Percentiles rank a stretch among this genome's conserved stretches.
phyloP scores from a whole-genome alignment of 1,139 yeast genomes.

The Sugiyamaella xylanicola region DNA sequence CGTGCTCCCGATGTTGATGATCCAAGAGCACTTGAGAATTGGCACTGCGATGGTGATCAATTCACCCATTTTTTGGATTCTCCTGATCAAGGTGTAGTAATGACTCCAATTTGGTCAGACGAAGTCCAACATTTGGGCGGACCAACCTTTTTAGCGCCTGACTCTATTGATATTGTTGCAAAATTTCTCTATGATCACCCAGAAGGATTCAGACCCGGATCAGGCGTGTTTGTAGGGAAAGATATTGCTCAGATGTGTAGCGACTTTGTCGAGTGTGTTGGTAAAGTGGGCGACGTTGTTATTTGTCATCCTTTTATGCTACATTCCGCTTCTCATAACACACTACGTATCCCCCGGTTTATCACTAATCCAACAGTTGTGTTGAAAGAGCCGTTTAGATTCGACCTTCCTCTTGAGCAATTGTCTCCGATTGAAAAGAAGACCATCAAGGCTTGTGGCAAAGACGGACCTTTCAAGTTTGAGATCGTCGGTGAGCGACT shows the following conservation, averaged over 20 bases:
- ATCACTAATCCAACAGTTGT: conserved; percentile 20
- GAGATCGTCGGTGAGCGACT: conserved; percentile 17
- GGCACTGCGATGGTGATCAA: conserved; percentile 23
- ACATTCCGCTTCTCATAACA: conserved; percentile 22
- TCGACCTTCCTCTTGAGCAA: conserved; percentile 16
- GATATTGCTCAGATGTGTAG: conserved; percentile 17
- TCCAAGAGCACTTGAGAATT: conserved; percentile 18
- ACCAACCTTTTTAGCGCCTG: conserved; percentile 21
- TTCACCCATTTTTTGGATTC: conserved; percentile 23
- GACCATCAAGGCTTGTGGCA: conserved; percentile 18
- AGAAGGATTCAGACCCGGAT: conserved; percentile 16
- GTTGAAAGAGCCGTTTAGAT: conserved; percentile 19
- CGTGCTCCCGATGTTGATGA: conserved; percentile 10
- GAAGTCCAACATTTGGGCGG: conserved; percentile 22
- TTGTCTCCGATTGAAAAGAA: conserved; percentile 18
- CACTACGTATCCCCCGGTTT: conserved; percentile 20
- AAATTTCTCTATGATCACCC: conserved; percentile 16
- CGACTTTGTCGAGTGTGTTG: conserved; percentile 20
- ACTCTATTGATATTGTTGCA: conserved; percentile 21
- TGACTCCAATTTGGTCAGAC: conserved; percentile 21
- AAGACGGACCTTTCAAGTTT: conserved; percentile 18
- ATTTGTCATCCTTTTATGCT: conserved; percentile 22
- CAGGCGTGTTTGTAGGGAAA: conserved; percentile 4
- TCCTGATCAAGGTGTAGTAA: conserved; percentile 21
- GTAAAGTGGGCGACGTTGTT: conserved; percentile 21